Base-by-base conservation (phyloP, 371 early-diverging fungal genomes). In the Mortierella sp. region DNA sequence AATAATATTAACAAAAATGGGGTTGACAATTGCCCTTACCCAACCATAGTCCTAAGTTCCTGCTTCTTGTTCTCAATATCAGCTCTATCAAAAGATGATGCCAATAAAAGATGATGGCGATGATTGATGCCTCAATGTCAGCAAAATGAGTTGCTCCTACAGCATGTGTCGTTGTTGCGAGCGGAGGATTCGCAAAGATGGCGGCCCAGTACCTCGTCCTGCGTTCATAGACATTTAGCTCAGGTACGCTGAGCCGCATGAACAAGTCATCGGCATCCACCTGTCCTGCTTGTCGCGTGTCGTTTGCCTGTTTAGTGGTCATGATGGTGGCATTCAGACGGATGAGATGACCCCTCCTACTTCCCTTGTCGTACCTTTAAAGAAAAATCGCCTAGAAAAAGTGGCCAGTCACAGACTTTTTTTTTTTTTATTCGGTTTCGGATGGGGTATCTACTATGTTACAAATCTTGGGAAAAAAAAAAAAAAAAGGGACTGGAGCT, bases 31-130 rank as follows among this genome's bases (percentile, higher is more conserved):
- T n/a, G n/a, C n/a, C 21, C 87, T 72, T 89, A 95, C 95, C 96
- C 95, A 66, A 95, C 96, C 94, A 95, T 94, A 53, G 90, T 68
- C 14, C 96, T 84, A 23, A 95, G 83, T 61, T 94, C 94, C 75
- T 92, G 89, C 79, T 92, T 92, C 81, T 92, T 93, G 16, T 84
- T 84, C 72, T 94, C 94, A 47, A 94, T 90, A 67, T 91, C 92
- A 58, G 63, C 71, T 60, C 89, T 90, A 80, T 45, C 19, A 62
- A 51, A n/a, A n/a, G 9, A 44, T 1, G 15, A n/a, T 47, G 43
- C n/a, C 0, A 16, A 48, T 16, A 45, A 2, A 23, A 18, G 2
- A 28, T 37, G 9, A 23, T 62, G 30, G 51, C 30, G 21, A 62
- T 4, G 53, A 53, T 23, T 11, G 21, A 53, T 9, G 11, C 23